Conservation (phyloP, 1,284 basidiomycete genomes). For the Paramarasmius palmivorus region DNA sequence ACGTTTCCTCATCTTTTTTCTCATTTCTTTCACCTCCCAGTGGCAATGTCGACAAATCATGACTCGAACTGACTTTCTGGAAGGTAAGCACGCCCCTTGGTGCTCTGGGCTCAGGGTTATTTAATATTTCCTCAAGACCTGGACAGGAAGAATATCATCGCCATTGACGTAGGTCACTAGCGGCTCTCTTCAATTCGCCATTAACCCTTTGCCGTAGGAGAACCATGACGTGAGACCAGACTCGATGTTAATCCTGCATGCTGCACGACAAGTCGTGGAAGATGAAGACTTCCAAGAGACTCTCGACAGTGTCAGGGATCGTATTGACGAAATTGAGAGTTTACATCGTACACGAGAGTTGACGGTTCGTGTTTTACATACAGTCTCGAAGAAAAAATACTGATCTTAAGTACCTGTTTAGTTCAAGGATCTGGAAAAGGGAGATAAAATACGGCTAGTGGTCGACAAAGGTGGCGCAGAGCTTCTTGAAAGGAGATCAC, state of each 20-base stretch:
- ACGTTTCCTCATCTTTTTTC: conserved; percentile 4
- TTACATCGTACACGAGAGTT: conserved; percentile 71
- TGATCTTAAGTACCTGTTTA: conserved; percentile 23
- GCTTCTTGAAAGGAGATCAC: conserved; percentile 22
- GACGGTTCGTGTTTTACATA: conserved; percentile 46
- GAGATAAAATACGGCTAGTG: conserved; percentile 56
- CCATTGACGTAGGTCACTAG: conserved; percentile 65
- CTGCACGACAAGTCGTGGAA: conserved; percentile 67
- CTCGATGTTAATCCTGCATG: conserved; percentile 72
- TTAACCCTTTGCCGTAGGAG: conserved; percentile 39
- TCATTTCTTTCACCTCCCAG: conserved; percentile 29
- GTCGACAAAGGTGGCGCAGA: conserved; percentile 61
- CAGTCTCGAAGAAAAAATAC: not conserved
- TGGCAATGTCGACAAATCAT: conserved; percentile 74
- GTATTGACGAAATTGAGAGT: conserved; percentile 77
- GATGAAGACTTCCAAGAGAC: conserved; percentile 74
- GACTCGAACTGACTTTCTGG: conserved; percentile 82
- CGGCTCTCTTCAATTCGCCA: not conserved
- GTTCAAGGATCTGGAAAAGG: conserved; percentile 67
- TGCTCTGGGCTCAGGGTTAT: conserved; percentile 10
- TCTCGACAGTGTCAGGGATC: conserved; percentile 67
- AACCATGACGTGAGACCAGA: conserved; percentile 80
- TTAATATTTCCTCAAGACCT: conserved; percentile 44
- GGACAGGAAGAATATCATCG: conserved; percentile 68
- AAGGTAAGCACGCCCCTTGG: conserved; percentile 43